Conservation (phyloP, 192 early-diverging fungal genomes). For the Linnemannia schmuckeri region DNA sequence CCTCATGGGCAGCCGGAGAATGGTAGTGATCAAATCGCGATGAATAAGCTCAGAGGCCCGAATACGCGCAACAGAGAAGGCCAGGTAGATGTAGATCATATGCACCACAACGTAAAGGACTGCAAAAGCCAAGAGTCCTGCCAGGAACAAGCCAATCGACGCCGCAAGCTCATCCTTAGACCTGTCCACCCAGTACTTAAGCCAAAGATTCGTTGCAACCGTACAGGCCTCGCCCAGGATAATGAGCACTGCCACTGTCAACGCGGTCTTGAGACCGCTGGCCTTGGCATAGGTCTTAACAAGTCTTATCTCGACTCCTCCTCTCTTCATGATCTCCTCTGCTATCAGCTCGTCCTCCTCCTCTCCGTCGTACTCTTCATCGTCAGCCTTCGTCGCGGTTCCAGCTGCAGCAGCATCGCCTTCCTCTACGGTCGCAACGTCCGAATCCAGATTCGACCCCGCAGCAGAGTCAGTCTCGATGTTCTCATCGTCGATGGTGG, state of each 20-base stretch:
- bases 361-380: conserved; percentile 4
- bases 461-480: background rate
- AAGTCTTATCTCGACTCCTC: conserved; percentile 35
- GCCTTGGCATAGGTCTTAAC: conserved; percentile 37
- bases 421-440: conserved; percentile 36
- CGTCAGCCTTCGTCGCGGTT: background rate
- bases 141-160: conserved; percentile 36
- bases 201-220: conserved; percentile 25
- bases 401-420: conserved; percentile 20
- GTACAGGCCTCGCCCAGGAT: conserved; percentile 11
- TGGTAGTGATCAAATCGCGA: conserved; percentile 20
- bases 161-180: conserved; percentile 29
- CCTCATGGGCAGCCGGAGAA: conserved; percentile 71
- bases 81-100: conserved; percentile 24
- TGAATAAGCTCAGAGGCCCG: conserved; percentile 44
- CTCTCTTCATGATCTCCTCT: conserved; percentile 49
- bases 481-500: background rate
- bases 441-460: conserved; percentile 14
- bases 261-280: background rate
- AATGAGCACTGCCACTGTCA: background rate
- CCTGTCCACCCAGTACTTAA: conserved; percentile 45
- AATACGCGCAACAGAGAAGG: conserved; percentile 29
- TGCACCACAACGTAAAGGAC: conserved; percentile 17
- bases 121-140: conserved; percentile 13
- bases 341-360: conserved; percentile 44